Percentiles rank a stretch among this genome's conserved stretches.
These are phyloP conservation scores for Trypanosoma rangeli DNA, from an alignment of 208 protist genomes.

Conservation along the genomic window DNA sequence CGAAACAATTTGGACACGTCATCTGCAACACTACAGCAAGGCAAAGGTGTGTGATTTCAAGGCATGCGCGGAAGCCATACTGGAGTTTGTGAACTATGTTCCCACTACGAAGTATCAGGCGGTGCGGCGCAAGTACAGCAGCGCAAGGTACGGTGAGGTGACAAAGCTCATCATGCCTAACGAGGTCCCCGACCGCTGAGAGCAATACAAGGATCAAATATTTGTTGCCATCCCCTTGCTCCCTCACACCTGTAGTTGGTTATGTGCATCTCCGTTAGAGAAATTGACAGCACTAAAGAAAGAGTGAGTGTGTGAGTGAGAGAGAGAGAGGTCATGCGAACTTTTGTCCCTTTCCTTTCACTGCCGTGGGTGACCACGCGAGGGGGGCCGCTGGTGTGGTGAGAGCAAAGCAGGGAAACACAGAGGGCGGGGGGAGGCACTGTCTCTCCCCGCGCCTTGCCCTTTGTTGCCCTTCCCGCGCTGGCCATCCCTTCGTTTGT, in stretches of 20 bases:
- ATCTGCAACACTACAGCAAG: constrained; percentile 70
- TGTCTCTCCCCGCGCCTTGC: constrained; percentile 2
- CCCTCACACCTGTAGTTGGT: constrained; percentile 1
- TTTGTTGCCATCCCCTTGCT: not conserved
- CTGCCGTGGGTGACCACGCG: not conserved
- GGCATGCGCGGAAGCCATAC: constrained; percentile 76
- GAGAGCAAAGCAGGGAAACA: not conserved
- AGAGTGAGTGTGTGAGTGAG: no score
- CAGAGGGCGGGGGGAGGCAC: not conserved
- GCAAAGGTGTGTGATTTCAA: constrained; percentile 59
- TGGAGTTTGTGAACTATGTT: constrained; percentile 78
- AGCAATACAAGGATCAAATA: not conserved
- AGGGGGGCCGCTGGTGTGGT: not conserved
- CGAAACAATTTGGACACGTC: constrained; percentile 55
- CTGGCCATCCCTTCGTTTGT: not conserved
- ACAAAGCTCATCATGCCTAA: constrained; percentile 67
- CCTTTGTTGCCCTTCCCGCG: constrained; percentile 28
- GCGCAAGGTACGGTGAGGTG: constrained; percentile 71
- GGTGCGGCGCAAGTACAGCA: constrained; percentile 88
- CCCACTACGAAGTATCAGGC: constrained; percentile 86
- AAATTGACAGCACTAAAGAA: not conserved
- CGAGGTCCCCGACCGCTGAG: constrained; percentile 45
- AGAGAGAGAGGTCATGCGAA: not conserved
- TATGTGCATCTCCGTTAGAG: not conserved
- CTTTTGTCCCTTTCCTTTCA: not conserved